These are phyloP conservation scores for Botryotinia calthae DNA, from an alignment of 2,329 filamentous ascomycete species.

Conservation along the genomic window DNA sequence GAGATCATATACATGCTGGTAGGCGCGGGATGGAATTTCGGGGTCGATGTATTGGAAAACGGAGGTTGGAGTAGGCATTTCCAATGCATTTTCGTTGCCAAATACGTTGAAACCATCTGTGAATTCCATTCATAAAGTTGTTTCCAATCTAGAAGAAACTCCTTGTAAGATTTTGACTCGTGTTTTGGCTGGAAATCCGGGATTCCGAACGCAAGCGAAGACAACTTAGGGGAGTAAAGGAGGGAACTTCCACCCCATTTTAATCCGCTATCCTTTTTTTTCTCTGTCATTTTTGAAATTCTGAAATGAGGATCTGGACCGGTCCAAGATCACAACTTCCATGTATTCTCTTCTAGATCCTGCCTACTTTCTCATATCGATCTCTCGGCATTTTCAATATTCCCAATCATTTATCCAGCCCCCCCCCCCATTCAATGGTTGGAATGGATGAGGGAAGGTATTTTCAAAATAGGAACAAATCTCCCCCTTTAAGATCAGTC, in stretches of 20 bases:
- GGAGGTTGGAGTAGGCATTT: background rate
- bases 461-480: no score
- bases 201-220: background rate
- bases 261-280: no score
- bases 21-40: background rate
- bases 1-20: background rate
- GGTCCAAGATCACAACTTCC: background rate
- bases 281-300: background rate
- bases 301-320: background rate
- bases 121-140: background rate
- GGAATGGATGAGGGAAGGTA: no score
- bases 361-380: background rate
- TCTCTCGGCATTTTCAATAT: background rate
- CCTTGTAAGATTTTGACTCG: background rate
- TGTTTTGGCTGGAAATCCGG: background rate
- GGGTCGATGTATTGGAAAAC: background rate
- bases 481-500: no score
- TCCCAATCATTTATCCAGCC: background rate
- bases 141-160: background rate
- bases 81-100: background rate
- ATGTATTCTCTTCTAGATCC: no score
- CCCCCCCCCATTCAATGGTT: no score
- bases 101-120: background rate
- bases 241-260: background rate
- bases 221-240: background rate